These are phyloP conservation scores for Volvox africanus DNA, from an alignment of 139 green algal genomes.

Conservation along the genomic window DNA sequence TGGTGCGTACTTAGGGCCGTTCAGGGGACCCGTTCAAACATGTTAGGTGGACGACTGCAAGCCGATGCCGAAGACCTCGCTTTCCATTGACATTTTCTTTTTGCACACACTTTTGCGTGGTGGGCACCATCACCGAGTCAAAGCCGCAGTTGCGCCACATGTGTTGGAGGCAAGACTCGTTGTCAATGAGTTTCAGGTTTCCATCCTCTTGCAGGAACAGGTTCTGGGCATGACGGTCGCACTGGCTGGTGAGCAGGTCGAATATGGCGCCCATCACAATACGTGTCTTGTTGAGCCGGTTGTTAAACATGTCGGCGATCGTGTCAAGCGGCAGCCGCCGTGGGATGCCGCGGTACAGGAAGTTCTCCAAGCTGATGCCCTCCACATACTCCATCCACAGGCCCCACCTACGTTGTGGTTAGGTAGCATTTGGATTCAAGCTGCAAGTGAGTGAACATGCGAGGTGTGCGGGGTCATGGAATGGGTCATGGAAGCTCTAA, in stretches of 20 bases:
- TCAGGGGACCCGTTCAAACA: no score
- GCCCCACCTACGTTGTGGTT: conserved; percentile 41
- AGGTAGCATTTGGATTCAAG: no score
- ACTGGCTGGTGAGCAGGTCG: conserved; percentile 73
- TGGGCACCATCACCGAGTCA: conserved; percentile 60
- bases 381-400: conserved; percentile 65
- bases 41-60: no score
- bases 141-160: conserved; percentile 63
- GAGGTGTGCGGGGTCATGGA: no score
- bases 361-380: conserved; percentile 66
- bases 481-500: no score
- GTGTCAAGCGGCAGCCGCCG: not conserved
- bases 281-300: conserved; percentile 65
- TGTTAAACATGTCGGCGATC: conserved; percentile 59
- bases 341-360: conserved; percentile 54
- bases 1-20: no score
- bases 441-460: no score
- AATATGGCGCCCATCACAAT: conserved; percentile 66
- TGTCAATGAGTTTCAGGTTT: conserved; percentile 68
- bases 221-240: conserved; percentile 72
- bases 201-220: conserved; percentile 67
- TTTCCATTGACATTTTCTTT: no score
- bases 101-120: conserved; percentile 41
- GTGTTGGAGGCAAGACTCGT: conserved; percentile 62
- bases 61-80: no score